These are phyloP conservation scores for Catunica adiposa DNA, from an alignment of 2,329 filamentous ascomycete species.

Conservation along the genomic window DNA sequence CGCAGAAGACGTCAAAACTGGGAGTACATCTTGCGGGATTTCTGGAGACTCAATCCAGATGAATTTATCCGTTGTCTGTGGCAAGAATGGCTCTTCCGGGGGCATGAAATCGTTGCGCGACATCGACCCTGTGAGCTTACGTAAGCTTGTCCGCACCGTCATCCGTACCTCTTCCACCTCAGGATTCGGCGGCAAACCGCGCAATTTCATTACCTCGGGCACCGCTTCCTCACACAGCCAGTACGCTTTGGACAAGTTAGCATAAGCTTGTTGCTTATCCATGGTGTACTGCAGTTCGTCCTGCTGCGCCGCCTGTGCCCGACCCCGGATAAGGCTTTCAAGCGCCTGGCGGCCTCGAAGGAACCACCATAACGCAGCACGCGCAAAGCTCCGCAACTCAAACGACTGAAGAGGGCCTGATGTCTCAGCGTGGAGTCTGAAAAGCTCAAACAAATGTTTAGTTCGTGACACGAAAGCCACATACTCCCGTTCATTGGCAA, in stretches of 20 bases:
- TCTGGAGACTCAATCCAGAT: constrained; percentile 69
- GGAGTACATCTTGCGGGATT: constrained; percentile 53
- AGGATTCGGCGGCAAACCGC: constrained; percentile 26
- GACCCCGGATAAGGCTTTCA: constrained; percentile 53
- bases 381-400: constrained; percentile 49
- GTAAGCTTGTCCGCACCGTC: constrained; percentile 45
- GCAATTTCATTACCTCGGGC: constrained; percentile 31
- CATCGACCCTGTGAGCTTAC: constrained; percentile 66
- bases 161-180: constrained; percentile 39
- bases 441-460: constrained; percentile 57
- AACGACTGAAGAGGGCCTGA: constrained; percentile 48
- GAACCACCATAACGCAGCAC: constrained; percentile 79
- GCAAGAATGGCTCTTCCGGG: constrained; percentile 49
- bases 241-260: constrained; percentile 70
- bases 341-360: constrained; percentile 61
- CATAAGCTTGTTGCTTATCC: constrained; percentile 57
- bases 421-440: constrained; percentile 61
- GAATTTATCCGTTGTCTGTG: constrained; percentile 60
- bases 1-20: constrained; percentile 39
- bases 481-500: constrained; percentile 22
- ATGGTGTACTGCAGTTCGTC: constrained; percentile 39
- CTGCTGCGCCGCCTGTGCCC: constrained; percentile 31
- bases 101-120: constrained; percentile 66
- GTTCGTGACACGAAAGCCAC: constrained; percentile 54
- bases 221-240: constrained; percentile 54